Evolutionary conservation across 768 basidiomycete genomes (phyloP), one percentile per base, ranked within the genome.

Genomic region (Russula abietina): DNA sequence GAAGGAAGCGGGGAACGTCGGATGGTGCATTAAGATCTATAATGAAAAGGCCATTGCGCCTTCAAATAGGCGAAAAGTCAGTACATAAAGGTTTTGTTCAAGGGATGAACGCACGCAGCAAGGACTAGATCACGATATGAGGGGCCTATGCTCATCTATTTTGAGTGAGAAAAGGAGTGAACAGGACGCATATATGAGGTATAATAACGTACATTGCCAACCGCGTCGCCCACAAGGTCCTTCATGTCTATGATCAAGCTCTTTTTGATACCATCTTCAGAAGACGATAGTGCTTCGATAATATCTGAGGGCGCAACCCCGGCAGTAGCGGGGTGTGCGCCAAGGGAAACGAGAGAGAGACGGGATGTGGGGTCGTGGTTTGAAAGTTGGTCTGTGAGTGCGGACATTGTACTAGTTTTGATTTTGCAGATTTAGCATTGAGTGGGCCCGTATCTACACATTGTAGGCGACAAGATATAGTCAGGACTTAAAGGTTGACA

Each of bases 91-190:
- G 32, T 19, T 16, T 11, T 36, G 22, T 24, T 8, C 26, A 38
- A 54, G 49, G 26, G 16, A 39, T n/a, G 28, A 50, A 75, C 86
- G 68, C 75, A 92, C 88, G 91, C 88, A 55, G 93, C 95, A 50
- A 98, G 83, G 4, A 93, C 93, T 28, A 98, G 81, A 71, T 98
- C 95, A 24, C 95, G 81, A 57, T 85, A 88, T 6, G 87, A 80
- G 11, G 95, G 95, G 68, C 91, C 90, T 57, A 97, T 95, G 61
- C 89, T 91, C 91, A 93, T 91, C 91, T 93, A 69, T 11, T 41
- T 46, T 24, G 46, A 19, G 39, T 50, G 50, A 38, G 51, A 2
- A 24, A 48, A 33, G 12, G 46, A 48, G 45, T 2, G 28, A 26
- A 39, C 11, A 32, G 45, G 43, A 26, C 26, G 32, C 19, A 48